Evolutionary conservation across 164 flowering plant species (phyloP).

Genomic region (Sextonia rubra): DNA sequence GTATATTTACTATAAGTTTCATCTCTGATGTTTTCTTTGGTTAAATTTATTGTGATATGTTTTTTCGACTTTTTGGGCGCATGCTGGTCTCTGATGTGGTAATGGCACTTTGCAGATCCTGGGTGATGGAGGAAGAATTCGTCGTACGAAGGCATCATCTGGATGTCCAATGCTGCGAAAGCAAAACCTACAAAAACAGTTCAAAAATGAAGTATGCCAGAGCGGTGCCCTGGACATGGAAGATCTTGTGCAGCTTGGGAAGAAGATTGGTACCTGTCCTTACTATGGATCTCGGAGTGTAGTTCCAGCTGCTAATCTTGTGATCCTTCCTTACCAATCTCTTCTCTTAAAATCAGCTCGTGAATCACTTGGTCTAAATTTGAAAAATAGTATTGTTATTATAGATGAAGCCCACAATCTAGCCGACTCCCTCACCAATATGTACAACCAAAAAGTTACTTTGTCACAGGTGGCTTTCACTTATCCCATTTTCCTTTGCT

Average conservation of each 20-base stretch:
- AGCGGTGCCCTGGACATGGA: slow-evolving; percentile 82
- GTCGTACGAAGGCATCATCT: slow-evolving; percentile 51
- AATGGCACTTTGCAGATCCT: slow-evolving; percentile 38
- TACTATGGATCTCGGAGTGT: slow-evolving; percentile 90
- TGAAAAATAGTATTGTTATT: slow-evolving; percentile 74
- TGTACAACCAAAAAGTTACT: slow-evolving; percentile 82
- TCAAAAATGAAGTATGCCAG: slow-evolving; percentile 47
- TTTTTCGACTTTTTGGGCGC: neutral
- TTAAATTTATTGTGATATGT: neutral
- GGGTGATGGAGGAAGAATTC: slow-evolving; percentile 46
- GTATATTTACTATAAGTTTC: neutral
- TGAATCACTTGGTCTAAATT: slow-evolving; percentile 79
- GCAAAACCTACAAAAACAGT: slow-evolving; percentile 56
- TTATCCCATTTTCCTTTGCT: neutral
- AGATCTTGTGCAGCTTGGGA: slow-evolving; percentile 83
- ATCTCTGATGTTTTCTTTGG: neutral
- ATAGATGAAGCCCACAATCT: slow-evolving; percentile 99
- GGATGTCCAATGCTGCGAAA: slow-evolving; percentile 92
- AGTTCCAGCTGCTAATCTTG: slow-evolving; percentile 73
- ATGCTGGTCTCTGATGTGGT: slow-evolving; percentile 6
- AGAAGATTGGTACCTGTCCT: slow-evolving; percentile 74
- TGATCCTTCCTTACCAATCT: slow-evolving; percentile 95
- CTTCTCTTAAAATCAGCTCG: slow-evolving; percentile 89
- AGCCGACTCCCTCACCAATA: slow-evolving; percentile 89
- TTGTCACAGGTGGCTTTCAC: slow-evolving; percentile 51